Evolutionary conservation across 139 green algal species (phyloP), one percentile per base, ranked within the genome.

Genomic region (Deuterostichococcus epilithicus): DNA sequence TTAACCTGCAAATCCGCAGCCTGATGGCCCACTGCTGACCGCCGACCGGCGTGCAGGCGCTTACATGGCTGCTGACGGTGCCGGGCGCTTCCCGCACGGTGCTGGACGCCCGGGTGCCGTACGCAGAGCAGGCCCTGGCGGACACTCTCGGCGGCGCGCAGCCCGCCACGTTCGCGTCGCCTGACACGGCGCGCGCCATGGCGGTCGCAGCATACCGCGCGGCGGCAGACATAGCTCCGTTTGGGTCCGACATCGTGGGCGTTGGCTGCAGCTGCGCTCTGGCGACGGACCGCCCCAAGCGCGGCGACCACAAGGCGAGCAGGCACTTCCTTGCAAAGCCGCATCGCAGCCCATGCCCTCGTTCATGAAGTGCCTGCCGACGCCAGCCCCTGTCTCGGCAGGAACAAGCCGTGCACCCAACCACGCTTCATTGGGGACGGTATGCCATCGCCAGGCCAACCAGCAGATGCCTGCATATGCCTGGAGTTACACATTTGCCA

Each of bases 81-180:
- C 93, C 91, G 6, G 90, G 91, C n/a, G 92, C 91, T 0, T 94
- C 88, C 25, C 83, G 76, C 39, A 96, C 92, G 0, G 83, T 97
- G 5, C 73, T 96, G 44, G 91, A 96, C 44, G 82, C 82, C 3
- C 67, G 75, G 2, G 86, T 96, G 70, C 91, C 91, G 2, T 97
- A 97, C 83, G 78, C 74, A 6, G 68, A 79, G 1, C 78, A 82
- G 60, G 82, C 76, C 69, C 69, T 94, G 42, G 72, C 85, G 15
- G 65, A 88, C 23, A 8, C 91, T 42, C 78, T 96, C 28, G 52
- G 52, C 10, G 85, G 87, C 23, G 32, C 86, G 39, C 77, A 82
- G 71, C 86, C 88, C 0, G 59, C 68, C 13, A 80, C 85, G 60
- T 94, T 84, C 77, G 87, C 86, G 58, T 82, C 58, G 32, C 72